phyloP scores from a whole-genome alignment of 495 filamentous ascomycete genomes.

The Parachaetomium inaequale region DNA sequence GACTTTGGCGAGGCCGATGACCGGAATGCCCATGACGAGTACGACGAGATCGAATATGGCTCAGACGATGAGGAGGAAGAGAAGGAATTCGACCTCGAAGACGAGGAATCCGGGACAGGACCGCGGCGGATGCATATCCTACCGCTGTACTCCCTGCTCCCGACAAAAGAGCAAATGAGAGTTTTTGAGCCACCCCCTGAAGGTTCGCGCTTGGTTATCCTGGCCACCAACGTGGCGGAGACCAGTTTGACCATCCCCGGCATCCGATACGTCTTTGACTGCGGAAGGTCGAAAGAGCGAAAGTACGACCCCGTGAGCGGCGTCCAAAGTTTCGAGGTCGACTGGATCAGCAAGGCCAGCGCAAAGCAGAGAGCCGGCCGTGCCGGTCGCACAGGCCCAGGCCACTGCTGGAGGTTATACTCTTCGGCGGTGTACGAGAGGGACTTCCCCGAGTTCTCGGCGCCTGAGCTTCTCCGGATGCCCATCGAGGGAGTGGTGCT shows the following conservation, averaged over 20 bases:
- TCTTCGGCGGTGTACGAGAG: slow-evolving; percentile 91
- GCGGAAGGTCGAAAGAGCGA: slow-evolving; percentile 86
- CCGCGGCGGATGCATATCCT: slow-evolving; percentile 73
- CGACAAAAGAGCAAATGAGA: slow-evolving; percentile 83
- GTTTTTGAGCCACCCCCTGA: slow-evolving; percentile 91
- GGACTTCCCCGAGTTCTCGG: slow-evolving; percentile 80
- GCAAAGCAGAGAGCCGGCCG: slow-evolving; percentile 90
- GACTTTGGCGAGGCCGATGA: slow-evolving; percentile 64
- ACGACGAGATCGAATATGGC: slow-evolving; percentile 47
- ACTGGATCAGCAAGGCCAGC: slow-evolving; percentile 97
- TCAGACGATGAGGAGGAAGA: slow-evolving; percentile 55
- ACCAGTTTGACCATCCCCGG: slow-evolving; percentile 96
- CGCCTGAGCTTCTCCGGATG: slow-evolving; percentile 86
- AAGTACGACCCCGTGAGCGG: slow-evolving; percentile 79
- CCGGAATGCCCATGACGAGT: slow-evolving; percentile 47
- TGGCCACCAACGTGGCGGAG: slow-evolving; percentile 97
- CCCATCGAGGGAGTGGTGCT: slow-evolving; percentile 91
- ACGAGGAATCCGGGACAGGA: slow-evolving; percentile 55
- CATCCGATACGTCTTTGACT: slow-evolving; percentile 92
- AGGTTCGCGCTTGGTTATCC: slow-evolving; percentile 78
- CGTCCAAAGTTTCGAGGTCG: slow-evolving; percentile 91
- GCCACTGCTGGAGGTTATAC: slow-evolving; percentile 92
- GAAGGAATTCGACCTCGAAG: slow-evolving; percentile 58
- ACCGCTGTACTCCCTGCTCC: slow-evolving; percentile 91
- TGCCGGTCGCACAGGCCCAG: slow-evolving; percentile 91